A percentile compares a stretch with the other conserved stretches of the same genome.
These are phyloP conservation scores for Microcyclospora pomicola DNA, from an alignment of 2,329 filamentous ascomycete genomes.

Conservation along the genomic window DNA sequence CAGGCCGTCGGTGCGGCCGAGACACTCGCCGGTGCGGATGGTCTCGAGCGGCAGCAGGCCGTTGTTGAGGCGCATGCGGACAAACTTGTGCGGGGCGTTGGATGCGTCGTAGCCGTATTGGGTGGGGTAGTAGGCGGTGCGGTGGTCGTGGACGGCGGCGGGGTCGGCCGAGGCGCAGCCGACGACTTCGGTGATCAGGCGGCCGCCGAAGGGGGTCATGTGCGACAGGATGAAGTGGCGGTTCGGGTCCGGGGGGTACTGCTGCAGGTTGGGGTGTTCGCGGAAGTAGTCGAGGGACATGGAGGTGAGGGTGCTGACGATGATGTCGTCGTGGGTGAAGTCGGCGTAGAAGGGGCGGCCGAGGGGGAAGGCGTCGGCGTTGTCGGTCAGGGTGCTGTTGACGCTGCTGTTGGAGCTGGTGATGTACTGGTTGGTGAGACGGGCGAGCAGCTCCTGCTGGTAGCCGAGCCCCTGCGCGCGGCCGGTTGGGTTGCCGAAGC, in stretches of 20 bases:
- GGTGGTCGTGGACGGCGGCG: slow-evolving; percentile 24
- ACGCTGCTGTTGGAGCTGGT: slow-evolving; percentile 36
- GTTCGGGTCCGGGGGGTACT: slow-evolving; percentile 30
- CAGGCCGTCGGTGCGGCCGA: slow-evolving; percentile 31
- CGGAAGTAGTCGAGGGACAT: slow-evolving; percentile 43
- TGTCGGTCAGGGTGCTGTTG: slow-evolving; percentile 36
- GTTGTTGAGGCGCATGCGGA: slow-evolving; percentile 38
- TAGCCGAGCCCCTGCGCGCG: slow-evolving; percentile 42
- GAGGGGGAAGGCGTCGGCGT: slow-evolving; percentile 34
- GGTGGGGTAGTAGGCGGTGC: slow-evolving; percentile 28
- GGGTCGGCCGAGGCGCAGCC: slow-evolving; percentile 34
- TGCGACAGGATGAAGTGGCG: slow-evolving; percentile 37
- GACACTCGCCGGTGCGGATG: slow-evolving; percentile 34
- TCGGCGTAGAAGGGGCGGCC: slow-evolving; percentile 38
- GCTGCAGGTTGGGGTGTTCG: slow-evolving; percentile 30
- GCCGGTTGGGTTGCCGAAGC: slow-evolving; percentile 34
- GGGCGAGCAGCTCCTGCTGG: slow-evolving; percentile 38
- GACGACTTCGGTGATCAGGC: slow-evolving; percentile 43
- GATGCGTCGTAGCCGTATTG: slow-evolving; percentile 34
- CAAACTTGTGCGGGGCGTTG: slow-evolving; percentile 31
- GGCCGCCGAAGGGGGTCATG: slow-evolving; percentile 42
- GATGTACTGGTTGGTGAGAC: slow-evolving; percentile 35
- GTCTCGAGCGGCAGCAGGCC: slow-evolving; percentile 35
- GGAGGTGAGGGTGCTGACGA: slow-evolving; percentile 37
- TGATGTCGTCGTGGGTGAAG: slow-evolving; percentile 41